Evolutionary conservation across 169 alveolate species (phyloP).

Genomic region (Perkinsus olseni): DNA sequence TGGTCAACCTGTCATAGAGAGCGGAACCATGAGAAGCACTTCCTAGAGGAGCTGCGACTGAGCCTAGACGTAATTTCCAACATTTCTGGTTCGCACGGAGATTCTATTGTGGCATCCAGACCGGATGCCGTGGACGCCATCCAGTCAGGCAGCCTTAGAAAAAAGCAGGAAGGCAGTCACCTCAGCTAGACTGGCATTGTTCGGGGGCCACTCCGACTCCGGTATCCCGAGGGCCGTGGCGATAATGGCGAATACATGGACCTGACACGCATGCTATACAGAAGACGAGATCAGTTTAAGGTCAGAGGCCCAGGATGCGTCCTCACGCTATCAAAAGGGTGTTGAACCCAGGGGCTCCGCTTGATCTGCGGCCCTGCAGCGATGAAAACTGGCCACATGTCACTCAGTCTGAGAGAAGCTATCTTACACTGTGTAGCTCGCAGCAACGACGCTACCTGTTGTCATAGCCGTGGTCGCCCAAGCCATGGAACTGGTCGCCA

Average conservation of each 20-base stretch:
- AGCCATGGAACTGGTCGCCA: neutral
- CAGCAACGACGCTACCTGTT: neutral
- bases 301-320: neutral
- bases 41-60: no score
- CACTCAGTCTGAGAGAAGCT: neutral
- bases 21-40: no score
- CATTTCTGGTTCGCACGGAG: no score
- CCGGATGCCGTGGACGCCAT: no score
- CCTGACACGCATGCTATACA: neutral
- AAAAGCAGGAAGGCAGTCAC: neutral
- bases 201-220: neutral
- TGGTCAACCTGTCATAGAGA: no score
- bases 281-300: neutral
- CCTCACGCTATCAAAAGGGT: neutral
- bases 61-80: no score
- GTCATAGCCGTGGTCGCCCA: neutral
- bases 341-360: neutral
- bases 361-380: neutral
- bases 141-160: neutral
- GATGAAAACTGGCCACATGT: neutral
- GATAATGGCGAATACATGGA: neutral
- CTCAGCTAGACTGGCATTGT: neutral
- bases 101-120: neutral
- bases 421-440: neutral
- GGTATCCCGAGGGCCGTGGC: neutral